Evolutionary conservation across 768 basidiomycete genomes (phyloP), one percentile per base, ranked within the genome.

Genomic region (Boletus subcaerulescens): DNA sequence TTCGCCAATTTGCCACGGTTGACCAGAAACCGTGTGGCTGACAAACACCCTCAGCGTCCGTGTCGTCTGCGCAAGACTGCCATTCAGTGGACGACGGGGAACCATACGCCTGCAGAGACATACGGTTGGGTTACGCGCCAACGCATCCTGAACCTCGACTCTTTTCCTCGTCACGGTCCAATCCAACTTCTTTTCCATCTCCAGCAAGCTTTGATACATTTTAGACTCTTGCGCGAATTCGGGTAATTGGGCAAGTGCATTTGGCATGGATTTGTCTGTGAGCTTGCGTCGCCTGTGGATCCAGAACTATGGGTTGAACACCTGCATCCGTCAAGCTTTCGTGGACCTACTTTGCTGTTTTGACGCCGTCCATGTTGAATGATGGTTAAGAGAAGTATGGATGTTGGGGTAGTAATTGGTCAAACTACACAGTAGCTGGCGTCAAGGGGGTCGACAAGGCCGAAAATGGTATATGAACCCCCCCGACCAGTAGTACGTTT

Each of bases 131-230:
- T 81, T 85, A 54, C 87, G 80, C 20, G 81, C 80, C 44, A 95
- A 67, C n/a, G 92, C 85, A 66, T 98, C 94, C 65, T 93, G 90
- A 32, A 98, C 85, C 67, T 98, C 94, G 11, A 87, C 87, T 61
- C 81, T 84, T 73, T 96, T 96, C 67, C 95, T 79, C 67, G 84
- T 85, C 78, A 95, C 88, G 4, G 93, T 95, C 95, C 95, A 97
- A 71, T 98, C 94, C 15, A 98, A 75, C 67, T 88, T 91, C 54
- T 89, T 81, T 68, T 97, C 94, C 84, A 91, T 91, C 60, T 89
- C 87, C 26, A 94, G 71, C 39, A 97, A 75, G 62, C 91, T 86
- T 56, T 86, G 83, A 71, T 96, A 97, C 82, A 95, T 91, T 54
- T 76, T 77, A 22, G 91, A 91, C 68, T 96, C 93, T 62, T 83